Percentiles rank a stretch among this genome's conserved stretches.
These are phyloP conservation scores for Anisogramma anomala DNA, from an alignment of 2,329 filamentous ascomycete species.

Conservation along the genomic window DNA sequence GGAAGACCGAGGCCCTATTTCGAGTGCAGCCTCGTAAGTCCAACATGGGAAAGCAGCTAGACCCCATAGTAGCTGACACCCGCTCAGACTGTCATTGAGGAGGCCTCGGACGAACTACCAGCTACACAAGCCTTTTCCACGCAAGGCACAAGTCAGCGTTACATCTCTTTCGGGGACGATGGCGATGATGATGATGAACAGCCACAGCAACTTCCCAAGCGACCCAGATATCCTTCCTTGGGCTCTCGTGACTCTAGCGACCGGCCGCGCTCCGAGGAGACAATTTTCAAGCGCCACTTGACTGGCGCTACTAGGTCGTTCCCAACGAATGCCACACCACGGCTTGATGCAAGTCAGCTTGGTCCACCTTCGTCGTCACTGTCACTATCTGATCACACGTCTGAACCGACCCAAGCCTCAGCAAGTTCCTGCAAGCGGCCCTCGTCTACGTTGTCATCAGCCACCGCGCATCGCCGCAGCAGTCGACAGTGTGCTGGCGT, in stretches of 20 bases:
- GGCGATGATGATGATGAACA: not conserved
- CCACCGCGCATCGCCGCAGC: not conserved
- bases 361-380: not conserved
- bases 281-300: not conserved
- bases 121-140: slow-evolving; percentile 6
- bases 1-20: not conserved
- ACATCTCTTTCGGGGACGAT: not conserved
- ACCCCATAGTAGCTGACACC: not conserved
- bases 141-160: not conserved
- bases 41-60: too few species aligned
- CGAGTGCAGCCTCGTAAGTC: not conserved
- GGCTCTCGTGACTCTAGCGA: not conserved
- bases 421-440: not conserved
- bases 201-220: not conserved
- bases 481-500: not conserved
- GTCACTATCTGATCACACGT: not conserved
- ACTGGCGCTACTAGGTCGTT: not conserved
- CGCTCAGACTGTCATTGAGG: slow-evolving; percentile 2
- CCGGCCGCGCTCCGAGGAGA: not conserved
- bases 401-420: not conserved
- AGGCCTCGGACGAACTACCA: not conserved
- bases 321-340: not conserved
- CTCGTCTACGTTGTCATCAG: not conserved
- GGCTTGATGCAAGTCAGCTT: not conserved
- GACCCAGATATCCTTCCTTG: not conserved